Evolutionary conservation across 2,329 filamentous ascomycete genomes (phyloP).

Genomic region (Botrytis cinerea): DNA sequence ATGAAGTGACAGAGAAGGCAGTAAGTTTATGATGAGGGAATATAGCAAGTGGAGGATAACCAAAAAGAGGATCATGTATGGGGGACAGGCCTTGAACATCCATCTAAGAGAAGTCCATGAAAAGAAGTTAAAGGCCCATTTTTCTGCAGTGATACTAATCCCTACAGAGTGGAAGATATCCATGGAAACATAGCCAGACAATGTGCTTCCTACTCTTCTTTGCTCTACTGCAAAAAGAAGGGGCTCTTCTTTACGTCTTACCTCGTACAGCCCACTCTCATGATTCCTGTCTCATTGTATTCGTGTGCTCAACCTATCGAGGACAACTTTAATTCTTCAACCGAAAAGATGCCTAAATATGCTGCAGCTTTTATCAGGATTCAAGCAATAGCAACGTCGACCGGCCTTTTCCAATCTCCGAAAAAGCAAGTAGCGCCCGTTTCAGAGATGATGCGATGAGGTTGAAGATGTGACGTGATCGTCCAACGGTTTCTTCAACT

Average conservation of each 20-base stretch:
- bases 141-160: neutral
- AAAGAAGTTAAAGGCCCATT: neutral
- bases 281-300: neutral
- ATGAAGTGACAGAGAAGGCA: neutral
- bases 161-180: neutral
- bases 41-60: neutral
- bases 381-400: neutral
- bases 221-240: neutral
- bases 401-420: neutral
- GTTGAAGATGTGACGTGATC: neutral
- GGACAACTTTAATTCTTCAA: neutral
- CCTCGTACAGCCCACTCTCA: neutral
- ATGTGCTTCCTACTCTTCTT: neutral
- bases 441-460: neutral
- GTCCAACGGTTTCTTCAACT: neutral
- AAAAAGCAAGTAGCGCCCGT: neutral
- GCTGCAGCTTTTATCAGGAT: neutral
- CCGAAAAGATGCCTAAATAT: neutral
- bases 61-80: neutral
- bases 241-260: neutral
- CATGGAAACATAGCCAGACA: neutral
- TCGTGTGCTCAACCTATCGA: neutral
- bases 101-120: neutral
- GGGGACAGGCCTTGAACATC: neutral
- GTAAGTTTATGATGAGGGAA: neutral